Base-by-base conservation (phyloP, 2,329 filamentous ascomycete species). In the Neodidymelliopsis sp. region DNA sequence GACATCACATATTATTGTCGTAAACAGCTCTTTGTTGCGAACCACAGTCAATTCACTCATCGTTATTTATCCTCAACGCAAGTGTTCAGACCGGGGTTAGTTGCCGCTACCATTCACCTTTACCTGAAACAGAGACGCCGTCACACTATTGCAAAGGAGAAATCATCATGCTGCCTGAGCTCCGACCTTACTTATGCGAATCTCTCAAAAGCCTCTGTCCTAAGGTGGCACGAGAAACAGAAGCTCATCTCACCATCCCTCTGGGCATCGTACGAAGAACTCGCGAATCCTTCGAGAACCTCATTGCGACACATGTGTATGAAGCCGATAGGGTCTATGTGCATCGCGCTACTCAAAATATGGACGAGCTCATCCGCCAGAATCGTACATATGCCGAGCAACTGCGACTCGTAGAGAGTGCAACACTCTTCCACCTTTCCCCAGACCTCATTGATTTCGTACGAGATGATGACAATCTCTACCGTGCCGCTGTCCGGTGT, bases 391-490 rank as follows among this genome's bases (percentile, higher is more conserved):
- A 51, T n/a, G 42, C 31, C n/a, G 29, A 33, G 13, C 37, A 38
- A 10, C 18, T 52, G 11, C 37, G 42, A 13, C 12, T 40, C 4
- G 28, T 27, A 11, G 49, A 52, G 28, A 5, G 35, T 3, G 12
- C 12, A 13, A 45, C 41, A 10, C 22, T 52, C 4, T 38, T 28
- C 20, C 23, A 34, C 11, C 33, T 52, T 18, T 42, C 49, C 8
- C 3, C 16, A n/a, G 13, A 46, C 13, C 37, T 47, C 7, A 2
- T 37, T 11, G 2, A n/a, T 13, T 52, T 52, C 18, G 15, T 52
- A n/a, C 25, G 42, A 13, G 42, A 52, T 20, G 42, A 52, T 9
- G 37, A 52, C 15, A 47, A 52, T 16, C 25, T 47, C 4, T 29
- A 47, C n/a, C 42, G 37, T 13, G 37, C 31, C 4, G 42, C 25